Percentiles rank a stretch among this genome's conserved stretches.
phyloP scores from a whole-genome alignment of 352 stramenopile genomes.

The Phytophthora sp. region DNA sequence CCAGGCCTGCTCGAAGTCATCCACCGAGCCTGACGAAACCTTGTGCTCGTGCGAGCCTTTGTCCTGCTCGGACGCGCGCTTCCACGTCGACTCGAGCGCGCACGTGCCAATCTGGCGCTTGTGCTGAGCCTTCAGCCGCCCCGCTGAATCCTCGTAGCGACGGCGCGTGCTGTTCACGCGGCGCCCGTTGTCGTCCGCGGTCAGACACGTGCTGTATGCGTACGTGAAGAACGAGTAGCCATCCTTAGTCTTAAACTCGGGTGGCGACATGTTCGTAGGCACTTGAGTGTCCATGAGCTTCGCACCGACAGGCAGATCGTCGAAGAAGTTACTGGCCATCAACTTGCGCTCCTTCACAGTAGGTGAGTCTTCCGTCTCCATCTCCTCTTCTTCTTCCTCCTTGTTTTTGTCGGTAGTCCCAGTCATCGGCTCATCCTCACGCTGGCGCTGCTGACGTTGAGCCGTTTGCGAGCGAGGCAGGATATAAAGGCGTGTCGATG shows the following conservation, averaged over 20 bases:
- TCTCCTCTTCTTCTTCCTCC: conserved; percentile 25
- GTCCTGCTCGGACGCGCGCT: conserved; percentile 45
- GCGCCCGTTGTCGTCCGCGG: conserved; percentile 50
- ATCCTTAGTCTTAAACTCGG: conserved; percentile 47
- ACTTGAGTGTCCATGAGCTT: conserved; percentile 57
- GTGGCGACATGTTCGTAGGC: conserved; percentile 37
- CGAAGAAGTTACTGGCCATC: conserved; percentile 56
- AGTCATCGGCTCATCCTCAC: conserved; percentile 33
- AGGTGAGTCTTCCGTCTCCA: conserved; percentile 24
- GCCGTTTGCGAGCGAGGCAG: conserved; percentile 3
- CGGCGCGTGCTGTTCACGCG: conserved; percentile 63
- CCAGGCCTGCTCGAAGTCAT: conserved; percentile 63
- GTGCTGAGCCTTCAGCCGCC: conserved; percentile 69
- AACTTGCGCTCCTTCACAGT: conserved; percentile 18
- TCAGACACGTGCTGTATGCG: conserved; percentile 69
- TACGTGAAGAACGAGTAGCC: conserved; percentile 64
- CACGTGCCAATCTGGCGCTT: conserved; percentile 49
- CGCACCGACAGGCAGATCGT: conserved; percentile 50
- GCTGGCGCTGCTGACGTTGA: neutral
- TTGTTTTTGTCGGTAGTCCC: conserved; percentile 12
- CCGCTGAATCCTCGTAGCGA: conserved; percentile 69
- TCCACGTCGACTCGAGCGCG: conserved; percentile 63
- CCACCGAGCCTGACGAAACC: conserved; percentile 43
- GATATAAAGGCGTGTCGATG: conserved; percentile 32
- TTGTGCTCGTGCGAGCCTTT: conserved; percentile 46